These are phyloP conservation scores for Rostrohypoxylon terebratum DNA, from an alignment of 495 filamentous ascomycete species.

Conservation along the genomic window DNA sequence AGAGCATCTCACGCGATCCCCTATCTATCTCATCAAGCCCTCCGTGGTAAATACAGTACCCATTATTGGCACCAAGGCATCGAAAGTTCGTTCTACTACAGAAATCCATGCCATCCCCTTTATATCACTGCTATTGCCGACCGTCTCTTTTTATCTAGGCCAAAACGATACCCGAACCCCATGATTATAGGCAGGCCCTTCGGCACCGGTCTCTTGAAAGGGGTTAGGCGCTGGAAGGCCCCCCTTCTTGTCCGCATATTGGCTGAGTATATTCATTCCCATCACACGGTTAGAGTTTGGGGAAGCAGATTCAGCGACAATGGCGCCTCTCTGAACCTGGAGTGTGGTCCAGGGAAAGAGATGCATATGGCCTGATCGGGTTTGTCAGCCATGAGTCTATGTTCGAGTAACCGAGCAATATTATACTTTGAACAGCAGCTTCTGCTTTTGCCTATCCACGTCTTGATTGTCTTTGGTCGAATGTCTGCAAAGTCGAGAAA, in stretches of 20 bases:
- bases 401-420: background rate
- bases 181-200: conserved; percentile 12
- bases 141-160: background rate
- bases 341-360: background rate
- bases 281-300: background rate
- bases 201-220: conserved; percentile 10
- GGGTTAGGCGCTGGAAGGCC: background rate
- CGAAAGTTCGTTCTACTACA: background rate
- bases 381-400: background rate
- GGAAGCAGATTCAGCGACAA: background rate
- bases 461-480: background rate
- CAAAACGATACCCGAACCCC: conserved; percentile 1
- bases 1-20: no score
- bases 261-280: conserved; percentile 17
- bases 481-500: background rate
- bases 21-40: no score
- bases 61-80: background rate
- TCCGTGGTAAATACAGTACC: background rate
- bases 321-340: background rate
- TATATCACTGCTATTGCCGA: background rate
- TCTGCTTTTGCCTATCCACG: background rate
- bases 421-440: background rate
- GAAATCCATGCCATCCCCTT: background rate
- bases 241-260: background rate
- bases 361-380: background rate